Base-by-base conservation (phyloP, 2,329 filamentous ascomycete genomes). In the Penicillium sp. region DNA sequence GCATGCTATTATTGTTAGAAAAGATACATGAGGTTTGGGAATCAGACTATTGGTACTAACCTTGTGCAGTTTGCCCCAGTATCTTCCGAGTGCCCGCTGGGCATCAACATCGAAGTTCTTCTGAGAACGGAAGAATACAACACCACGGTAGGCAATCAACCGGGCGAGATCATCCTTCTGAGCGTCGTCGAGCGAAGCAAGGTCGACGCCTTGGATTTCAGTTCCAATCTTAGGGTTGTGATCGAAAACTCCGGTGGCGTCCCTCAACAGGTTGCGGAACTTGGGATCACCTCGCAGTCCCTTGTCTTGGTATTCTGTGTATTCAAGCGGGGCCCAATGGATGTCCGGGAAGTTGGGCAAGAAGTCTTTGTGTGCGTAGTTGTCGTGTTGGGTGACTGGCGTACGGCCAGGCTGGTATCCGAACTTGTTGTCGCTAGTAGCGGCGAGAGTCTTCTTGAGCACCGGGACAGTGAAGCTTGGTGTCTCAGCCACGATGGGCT, bases 61-160 rank as follows among this genome's bases (percentile, higher is more conserved):
- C 67, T 78, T 82, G 66, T 83, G 81, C 0, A 84, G 67, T 11
- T 69, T 75, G 5, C 82, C 82, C 60, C 81, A 83, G 65, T 84
- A 79, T 38, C 71, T 65, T 7, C 81, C 81, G 3, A 85, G 71
- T 51, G 78, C 73, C 9, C 81, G 71, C 63, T 84, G 82, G 18
- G 76, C 73, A n/a, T 83, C 76, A 44, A 84, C 78, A 56, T 76
- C 76, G 24, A 84, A 76, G 59, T 82, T 79, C 52, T 79, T 74
- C 65, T 85, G 83, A 45, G 78, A 71, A 13, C 82, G 76, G 73
- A 85, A 83, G 68, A 85, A 83, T 1, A 85, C 81, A 0, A 85
- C 82, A 3, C 83, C 82, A 42, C 83, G 74, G 24, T 76, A 77
- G 3, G 82, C 78, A 47, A 85, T 79, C 43, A 84, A 64, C 5